phyloP scores from a whole-genome alignment of 352 stramenopile genomes.

The Globisporangium paroecandrum region DNA sequence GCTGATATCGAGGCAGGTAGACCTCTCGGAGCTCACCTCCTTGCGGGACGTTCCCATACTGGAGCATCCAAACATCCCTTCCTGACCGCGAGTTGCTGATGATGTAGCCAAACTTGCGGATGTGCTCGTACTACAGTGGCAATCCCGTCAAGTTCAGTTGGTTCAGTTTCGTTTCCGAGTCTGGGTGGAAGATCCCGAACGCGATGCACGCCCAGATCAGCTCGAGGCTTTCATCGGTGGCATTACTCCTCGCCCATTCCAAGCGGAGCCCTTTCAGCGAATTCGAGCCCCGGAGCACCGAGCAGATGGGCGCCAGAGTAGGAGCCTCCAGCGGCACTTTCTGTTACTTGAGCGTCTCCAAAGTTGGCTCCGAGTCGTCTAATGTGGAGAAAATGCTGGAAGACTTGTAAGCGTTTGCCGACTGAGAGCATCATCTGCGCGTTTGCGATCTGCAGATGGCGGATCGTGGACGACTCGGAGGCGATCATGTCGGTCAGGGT shows the following conservation, averaged over 20 bases:
- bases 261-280: not conserved
- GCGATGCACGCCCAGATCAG: slow-evolving; percentile 41
- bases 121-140: slow-evolving; percentile 9
- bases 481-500: not conserved
- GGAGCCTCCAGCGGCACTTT: not conserved
- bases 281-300: not conserved
- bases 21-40: slow-evolving; percentile 1
- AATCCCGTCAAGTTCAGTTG: slow-evolving; percentile 32
- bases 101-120: too few relatives aligned
- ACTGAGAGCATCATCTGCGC: not conserved
- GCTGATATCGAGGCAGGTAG: not conserved
- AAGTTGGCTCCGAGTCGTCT: not conserved
- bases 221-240: not conserved
- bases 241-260: not conserved
- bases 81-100: too few relatives aligned
- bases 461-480: not conserved
- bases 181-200: slow-evolving; percentile 36
- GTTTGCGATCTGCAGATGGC: not conserved
- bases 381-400: slow-evolving; percentile 1
- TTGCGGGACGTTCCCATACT: slow-evolving; percentile 18
- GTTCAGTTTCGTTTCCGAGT: slow-evolving; percentile 25
- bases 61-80: slow-evolving; percentile 7
- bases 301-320: not conserved
- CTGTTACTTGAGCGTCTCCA: not conserved
- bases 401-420: not conserved